phyloP scores from a whole-genome alignment of 2,329 filamentous ascomycete species.

The Aspergillus uvarum region DNA sequence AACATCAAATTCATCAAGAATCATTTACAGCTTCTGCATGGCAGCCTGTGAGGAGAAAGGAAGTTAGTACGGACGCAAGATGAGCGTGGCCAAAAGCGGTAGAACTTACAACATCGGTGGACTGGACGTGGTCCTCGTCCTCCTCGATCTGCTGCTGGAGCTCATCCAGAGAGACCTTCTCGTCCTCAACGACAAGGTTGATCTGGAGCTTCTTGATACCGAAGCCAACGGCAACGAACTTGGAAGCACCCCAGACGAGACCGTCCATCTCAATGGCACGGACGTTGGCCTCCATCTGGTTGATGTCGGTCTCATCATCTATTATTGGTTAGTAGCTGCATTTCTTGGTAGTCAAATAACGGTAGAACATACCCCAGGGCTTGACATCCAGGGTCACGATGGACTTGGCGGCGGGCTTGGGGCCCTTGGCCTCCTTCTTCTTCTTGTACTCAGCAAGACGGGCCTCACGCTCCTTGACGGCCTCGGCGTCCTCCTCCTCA shows the following conservation, averaged over 20 bases:
- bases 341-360: too few relatives aligned
- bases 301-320: conserved; percentile 95
- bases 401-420: conserved; percentile 91
- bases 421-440: conserved; percentile 87
- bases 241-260: conserved; percentile 91
- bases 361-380: conserved; percentile 81
- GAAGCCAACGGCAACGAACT: conserved; percentile 87
- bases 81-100: neutral
- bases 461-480: conserved; percentile 78
- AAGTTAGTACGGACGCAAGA: conserved; percentile 17
- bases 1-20: conserved; percentile 37
- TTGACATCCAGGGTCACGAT: conserved; percentile 95
- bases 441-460: conserved; percentile 89
- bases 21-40: conserved; percentile 84
- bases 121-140: conserved; percentile 95
- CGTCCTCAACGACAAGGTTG: conserved; percentile 95
- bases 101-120: conserved; percentile 70
- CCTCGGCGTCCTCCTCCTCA: conserved; percentile 91
- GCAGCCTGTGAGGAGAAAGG: conserved; percentile 51
- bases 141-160: conserved; percentile 83
- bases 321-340: conserved; percentile 18
- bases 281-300: conserved; percentile 74
- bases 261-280: conserved; percentile 86
- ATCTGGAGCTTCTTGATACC: conserved; percentile 99
- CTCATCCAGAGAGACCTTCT: conserved; percentile 85